A percentile compares a stretch with the other conserved stretches of the same genome.
Conservation (phyloP, 2,329 filamentous ascomycete species). For the Arthroderma sp. region DNA sequence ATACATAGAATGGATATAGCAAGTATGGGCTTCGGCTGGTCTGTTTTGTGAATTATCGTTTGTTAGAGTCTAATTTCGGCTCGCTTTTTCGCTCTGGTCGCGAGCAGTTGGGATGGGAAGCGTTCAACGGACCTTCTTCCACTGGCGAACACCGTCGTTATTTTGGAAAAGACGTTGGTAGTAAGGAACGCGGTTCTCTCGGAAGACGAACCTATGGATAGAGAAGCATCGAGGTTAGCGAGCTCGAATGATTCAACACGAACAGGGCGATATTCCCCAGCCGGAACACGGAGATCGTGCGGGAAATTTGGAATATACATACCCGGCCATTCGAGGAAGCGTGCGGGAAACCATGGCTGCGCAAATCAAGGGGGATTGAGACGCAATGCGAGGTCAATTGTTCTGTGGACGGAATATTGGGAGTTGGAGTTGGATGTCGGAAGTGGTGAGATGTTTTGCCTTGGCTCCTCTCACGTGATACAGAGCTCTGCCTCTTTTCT, state of each 20-base stretch:
- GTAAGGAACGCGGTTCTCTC: constrained; percentile 55
- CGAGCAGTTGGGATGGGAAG: not conserved
- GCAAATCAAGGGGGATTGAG: constrained; percentile 15
- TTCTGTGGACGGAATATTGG: constrained; percentile 9
- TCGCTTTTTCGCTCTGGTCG: not conserved
- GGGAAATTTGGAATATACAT: constrained; percentile 18
- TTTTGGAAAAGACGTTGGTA: constrained; percentile 57
- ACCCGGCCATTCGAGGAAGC: constrained; percentile 33
- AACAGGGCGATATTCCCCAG: not conserved
- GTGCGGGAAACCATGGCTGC: constrained; percentile 34
- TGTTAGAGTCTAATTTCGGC: not conserved
- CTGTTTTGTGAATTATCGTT: constrained; percentile 21
- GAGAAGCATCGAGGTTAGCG: not conserved
- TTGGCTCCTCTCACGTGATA: constrained; percentile 2
- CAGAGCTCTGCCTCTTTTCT: not conserved
- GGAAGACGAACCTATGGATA: constrained; percentile 42
- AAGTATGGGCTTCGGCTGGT: constrained; percentile 45
- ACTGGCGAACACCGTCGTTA: constrained; percentile 54
- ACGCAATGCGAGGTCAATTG: constrained; percentile 17
- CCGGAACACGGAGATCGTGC: not conserved
- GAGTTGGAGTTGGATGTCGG: not conserved
- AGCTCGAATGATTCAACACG: not conserved
- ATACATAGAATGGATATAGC: constrained; percentile 49
- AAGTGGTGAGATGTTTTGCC: constrained; percentile 2
- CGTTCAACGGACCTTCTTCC: constrained; percentile 49